A percentile compares a stretch with the other conserved stretches of the same genome.
Conservation (phyloP, 2,329 filamentous ascomycete genomes). For the Aureobasidium subglaciale region DNA sequence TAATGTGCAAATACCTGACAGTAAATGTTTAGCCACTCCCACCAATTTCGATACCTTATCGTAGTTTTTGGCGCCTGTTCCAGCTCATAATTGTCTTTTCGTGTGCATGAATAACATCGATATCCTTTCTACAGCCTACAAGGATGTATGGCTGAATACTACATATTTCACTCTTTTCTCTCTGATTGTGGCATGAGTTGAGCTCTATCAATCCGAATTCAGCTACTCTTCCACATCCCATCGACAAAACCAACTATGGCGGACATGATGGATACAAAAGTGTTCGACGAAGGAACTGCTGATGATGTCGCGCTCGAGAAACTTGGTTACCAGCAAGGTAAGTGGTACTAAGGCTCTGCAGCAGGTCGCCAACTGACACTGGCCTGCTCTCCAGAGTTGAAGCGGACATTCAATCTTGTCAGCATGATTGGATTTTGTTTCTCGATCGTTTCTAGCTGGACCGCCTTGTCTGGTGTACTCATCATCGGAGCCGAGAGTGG, state of each 20-base stretch:
- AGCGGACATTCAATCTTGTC: constrained; percentile 48
- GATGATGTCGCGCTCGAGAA: constrained; percentile 36
- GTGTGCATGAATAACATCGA: not conserved
- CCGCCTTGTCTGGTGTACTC: constrained; percentile 49
- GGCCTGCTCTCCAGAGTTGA: constrained; percentile 41
- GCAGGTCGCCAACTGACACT: not conserved
- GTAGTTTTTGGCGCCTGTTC: not conserved
- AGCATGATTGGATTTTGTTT: constrained; percentile 56
- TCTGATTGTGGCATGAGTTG: not conserved
- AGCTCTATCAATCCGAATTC: not conserved
- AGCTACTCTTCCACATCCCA: not conserved
- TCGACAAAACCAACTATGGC: no score
- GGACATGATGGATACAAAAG: constrained; percentile 1
- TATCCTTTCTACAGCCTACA: not conserved
- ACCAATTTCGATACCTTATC: not conserved
- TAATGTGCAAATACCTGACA: not conserved
- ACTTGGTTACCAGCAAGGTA: constrained; percentile 36
- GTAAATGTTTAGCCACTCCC: not conserved
- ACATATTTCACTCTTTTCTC: not conserved
- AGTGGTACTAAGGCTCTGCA: not conserved
- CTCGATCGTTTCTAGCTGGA: constrained; percentile 53
- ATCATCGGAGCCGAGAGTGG: constrained; percentile 50
- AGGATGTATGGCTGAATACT: not conserved
- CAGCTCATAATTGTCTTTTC: not conserved
- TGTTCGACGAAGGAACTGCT: constrained; percentile 13